Conservation (phyloP, 2,329 filamentous ascomycete species). For the Penicillium sp. region DNA sequence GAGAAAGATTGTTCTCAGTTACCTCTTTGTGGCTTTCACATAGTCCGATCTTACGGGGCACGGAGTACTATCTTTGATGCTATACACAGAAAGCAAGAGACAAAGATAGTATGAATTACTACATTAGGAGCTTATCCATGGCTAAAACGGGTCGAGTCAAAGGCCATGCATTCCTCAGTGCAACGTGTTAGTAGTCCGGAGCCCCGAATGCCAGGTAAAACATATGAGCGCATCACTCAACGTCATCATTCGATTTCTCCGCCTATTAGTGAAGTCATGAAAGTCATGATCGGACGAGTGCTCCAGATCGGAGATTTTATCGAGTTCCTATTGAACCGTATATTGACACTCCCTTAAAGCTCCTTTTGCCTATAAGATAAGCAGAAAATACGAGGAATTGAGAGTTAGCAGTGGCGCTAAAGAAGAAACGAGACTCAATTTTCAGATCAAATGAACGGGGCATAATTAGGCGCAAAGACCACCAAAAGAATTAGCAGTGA, state of each 20-base stretch:
- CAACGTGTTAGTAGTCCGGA: not conserved
- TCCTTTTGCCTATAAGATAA: not conserved
- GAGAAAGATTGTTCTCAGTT: no score
- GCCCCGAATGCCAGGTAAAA: not conserved
- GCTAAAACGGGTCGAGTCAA: no score
- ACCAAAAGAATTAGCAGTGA: not conserved
- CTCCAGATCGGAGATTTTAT: not conserved
- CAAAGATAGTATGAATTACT: no score
- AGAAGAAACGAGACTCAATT: not conserved
- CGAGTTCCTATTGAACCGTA: not conserved
- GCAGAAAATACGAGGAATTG: not conserved
- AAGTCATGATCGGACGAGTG: not conserved
- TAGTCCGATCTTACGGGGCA: no score
- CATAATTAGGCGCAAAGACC: not conserved
- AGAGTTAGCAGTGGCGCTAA: not conserved
- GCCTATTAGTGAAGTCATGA: slow-evolving; percentile 1
- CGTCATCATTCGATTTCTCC: slow-evolving; percentile 29
- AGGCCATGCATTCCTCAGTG: not conserved
- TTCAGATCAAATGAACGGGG: not conserved
- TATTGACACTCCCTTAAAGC: not conserved
- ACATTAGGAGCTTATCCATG: no score
- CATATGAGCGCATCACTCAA: slow-evolving; percentile 17
- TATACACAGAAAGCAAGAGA: no score
- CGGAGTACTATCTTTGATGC: no score
- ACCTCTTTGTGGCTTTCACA: no score